Evolutionary conservation across 306 rosid species (phyloP).

Genomic region (Quercus mongolica): DNA sequence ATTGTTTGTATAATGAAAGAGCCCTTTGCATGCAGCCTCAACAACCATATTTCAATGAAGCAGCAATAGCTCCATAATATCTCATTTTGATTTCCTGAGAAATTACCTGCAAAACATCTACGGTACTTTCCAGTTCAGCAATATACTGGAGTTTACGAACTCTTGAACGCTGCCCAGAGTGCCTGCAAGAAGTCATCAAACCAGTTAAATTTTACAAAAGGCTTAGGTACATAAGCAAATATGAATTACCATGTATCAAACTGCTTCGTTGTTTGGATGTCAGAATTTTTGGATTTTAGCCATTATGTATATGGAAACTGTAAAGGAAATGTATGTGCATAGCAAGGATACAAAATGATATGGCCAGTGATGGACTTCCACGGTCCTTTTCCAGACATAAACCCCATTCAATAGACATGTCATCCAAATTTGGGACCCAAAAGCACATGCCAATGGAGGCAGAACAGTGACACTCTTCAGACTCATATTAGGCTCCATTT

Average conservation of each 20-base stretch:
- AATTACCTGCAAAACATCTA: constrained; percentile 40
- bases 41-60: neutral
- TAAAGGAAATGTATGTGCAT: neutral
- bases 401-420: neutral
- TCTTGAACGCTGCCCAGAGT: constrained; percentile 54
- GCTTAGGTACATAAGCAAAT: neutral
- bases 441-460: neutral
- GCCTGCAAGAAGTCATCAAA: constrained; percentile 27
- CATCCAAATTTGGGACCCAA: neutral
- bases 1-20: neutral
- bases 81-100: neutral
- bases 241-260: neutral
- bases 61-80: neutral
- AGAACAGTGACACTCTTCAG: neutral
- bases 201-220: neutral
- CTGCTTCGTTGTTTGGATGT: neutral
- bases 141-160: constrained; percentile 51
- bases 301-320: neutral
- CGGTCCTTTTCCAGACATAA: neutral
- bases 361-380: neutral
- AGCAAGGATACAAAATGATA: neutral
- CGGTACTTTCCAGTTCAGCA: constrained; percentile 45
- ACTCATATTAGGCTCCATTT: neutral
- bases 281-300: neutral
- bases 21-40: neutral